Evolutionary conservation across 164 flowering plant genomes (phyloP).

Genomic region (Magnolia officinalis): DNA sequence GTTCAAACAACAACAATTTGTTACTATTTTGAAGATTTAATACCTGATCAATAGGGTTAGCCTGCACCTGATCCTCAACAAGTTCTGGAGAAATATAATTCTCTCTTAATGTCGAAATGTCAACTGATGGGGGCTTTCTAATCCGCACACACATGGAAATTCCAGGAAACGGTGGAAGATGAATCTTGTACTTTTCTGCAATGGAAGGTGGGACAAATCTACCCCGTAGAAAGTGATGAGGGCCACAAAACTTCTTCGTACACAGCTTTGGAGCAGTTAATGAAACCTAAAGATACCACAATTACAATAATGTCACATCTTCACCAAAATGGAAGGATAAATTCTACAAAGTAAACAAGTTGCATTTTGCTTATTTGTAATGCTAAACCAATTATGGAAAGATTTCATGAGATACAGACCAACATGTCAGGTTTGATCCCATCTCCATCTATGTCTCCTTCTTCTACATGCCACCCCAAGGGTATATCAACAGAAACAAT

Average conservation of each 20-base stretch:
- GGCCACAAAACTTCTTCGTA: constrained; percentile 78
- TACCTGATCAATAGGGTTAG: constrained; percentile 89
- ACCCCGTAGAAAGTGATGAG: constrained; percentile 94
- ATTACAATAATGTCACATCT: not conserved
- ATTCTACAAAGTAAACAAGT: not conserved
- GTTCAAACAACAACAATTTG: not conserved
- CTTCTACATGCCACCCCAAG: constrained; percentile 99
- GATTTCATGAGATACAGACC: constrained; percentile 43
- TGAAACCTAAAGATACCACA: constrained; percentile 56
- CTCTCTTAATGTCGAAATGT: constrained; percentile 82
- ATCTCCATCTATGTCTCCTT: constrained; percentile 64
- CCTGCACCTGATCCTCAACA: constrained; percentile 64
- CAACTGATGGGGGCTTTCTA: constrained; percentile 73
- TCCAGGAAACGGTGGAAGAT: constrained; percentile 81
- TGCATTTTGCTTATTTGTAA: not conserved
- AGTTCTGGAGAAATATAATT: constrained; percentile 86
- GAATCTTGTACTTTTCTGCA: constrained; percentile 38
- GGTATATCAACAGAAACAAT: constrained; percentile 91
- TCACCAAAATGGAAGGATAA: not conserved
- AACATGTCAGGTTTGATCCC: constrained; percentile 67
- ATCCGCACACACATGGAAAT: constrained; percentile 94
- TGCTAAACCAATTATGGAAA: not conserved
- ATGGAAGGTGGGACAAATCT: constrained; percentile 87
- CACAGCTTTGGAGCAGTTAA: constrained; percentile 94
- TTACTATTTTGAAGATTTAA: not conserved